Evolutionary conservation across 208 protist genomes (phyloP).

Genomic region (Acanthamoeba culbertsoni): DNA sequence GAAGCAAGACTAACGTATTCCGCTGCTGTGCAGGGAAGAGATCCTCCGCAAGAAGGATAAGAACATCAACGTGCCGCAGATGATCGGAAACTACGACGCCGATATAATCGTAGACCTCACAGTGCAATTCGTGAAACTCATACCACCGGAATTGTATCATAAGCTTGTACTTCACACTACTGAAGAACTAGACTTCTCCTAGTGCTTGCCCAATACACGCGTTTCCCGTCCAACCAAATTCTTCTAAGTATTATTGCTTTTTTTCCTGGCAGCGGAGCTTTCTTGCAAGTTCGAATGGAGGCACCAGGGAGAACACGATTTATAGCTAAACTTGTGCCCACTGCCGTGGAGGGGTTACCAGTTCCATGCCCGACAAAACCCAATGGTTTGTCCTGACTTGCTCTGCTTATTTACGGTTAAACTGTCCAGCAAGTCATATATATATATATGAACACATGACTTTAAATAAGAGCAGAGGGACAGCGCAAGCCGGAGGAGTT

Average conservation of each 20-base stretch:
- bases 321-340: not conserved
- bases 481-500: not conserved
- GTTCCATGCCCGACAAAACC: not conserved
- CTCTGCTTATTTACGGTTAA: no score
- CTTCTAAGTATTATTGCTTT: no score
- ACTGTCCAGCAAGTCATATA: no score
- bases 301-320: no score
- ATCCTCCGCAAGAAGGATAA: slow-evolving; percentile 71
- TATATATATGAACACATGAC: no score
- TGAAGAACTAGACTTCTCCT: not conserved
- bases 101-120: slow-evolving; percentile 70
- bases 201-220: no score
- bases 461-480: no score
- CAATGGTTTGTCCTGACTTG: no score
- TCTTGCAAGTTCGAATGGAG: no score
- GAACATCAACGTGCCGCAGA: not conserved
- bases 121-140: slow-evolving; percentile 67
- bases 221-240: no score
- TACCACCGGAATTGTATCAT: slow-evolving; percentile 77
- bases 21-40: not conserved
- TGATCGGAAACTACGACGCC: slow-evolving; percentile 68
- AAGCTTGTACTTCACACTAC: not conserved
- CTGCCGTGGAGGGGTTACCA: not conserved
- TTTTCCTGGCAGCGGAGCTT: no score
- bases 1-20: no score